Base-by-base conservation (phyloP, 768 basidiomycete species). In the Galerina sulciceps region DNA sequence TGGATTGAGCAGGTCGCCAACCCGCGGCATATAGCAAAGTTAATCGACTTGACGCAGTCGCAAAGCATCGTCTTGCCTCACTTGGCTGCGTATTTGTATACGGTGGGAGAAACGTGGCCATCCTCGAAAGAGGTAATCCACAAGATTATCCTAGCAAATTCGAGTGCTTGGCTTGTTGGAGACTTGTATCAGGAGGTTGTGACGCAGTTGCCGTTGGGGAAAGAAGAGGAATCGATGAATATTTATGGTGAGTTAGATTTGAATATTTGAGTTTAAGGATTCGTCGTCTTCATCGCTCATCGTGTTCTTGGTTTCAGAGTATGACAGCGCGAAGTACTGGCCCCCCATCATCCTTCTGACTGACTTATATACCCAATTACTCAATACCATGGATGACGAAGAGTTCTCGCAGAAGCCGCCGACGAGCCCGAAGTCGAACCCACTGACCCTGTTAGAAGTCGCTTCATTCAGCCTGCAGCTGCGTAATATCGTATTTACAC, bases 111-210 rank as follows among this genome's bases (percentile, higher is more conserved):
- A 0, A 80, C 85, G 2, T 94, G 89, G 82, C 84, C 90, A 0
- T 69, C 80, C 11, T 76, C 80, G 53, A 77, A 80, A 59, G 85
- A 88, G 53, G 73, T 76, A 14, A 74, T 94, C 0, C 79, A 95
- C 11, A 80, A 84, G 35, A 74, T 76, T 2, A 76, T 86, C 0
- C 75, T 84, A 14, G 73, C 76, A 65, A 63, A 81, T 46, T 69
- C 80, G 4, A 79, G 81, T 4, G 82, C 86, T 0, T 83, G 87
- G 0, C 72, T 95, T 6, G 80, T 95, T 4, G 81, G 90, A 43
- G 90, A 93, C 68, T 72, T 95, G 31, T 96, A 88, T 68, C 77
- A 91, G 2, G 80, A 80, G 0, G 84, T 84, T 42, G 85, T 94
- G 1, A 76, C 91, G 23, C 64, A 78, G 13, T 81, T 85, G 5